Percentiles rank a stretch among this genome's conserved stretches.
phyloP scores from a whole-genome alignment of 176 grass and related monocot genomes.

The Areca catechu region DNA sequence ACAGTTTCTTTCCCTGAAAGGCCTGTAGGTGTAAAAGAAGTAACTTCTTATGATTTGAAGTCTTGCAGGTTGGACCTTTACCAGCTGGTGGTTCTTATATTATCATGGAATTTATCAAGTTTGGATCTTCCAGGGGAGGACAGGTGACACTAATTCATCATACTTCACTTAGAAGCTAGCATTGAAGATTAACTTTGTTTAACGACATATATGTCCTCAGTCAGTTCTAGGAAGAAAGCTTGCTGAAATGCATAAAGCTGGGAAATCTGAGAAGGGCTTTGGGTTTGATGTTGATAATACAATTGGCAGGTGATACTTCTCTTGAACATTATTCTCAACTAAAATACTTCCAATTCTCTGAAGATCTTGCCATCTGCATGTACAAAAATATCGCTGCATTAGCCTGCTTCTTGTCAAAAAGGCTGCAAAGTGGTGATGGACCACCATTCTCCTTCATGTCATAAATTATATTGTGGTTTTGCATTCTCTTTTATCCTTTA shows the following conservation, averaged over 20 bases:
- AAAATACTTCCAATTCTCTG: background rate
- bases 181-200: background rate
- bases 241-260: constrained; percentile 74
- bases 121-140: constrained; percentile 57
- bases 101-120: constrained; percentile 94
- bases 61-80: constrained; percentile 54
- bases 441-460: no score
- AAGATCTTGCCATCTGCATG: no score
- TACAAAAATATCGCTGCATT: no score
- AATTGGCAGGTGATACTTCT: constrained; percentile 47
- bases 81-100: constrained; percentile 84
- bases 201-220: constrained; percentile 26
- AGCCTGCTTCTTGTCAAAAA: no score
- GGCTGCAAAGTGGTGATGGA: no score
- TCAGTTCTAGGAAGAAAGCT: constrained; percentile 65
- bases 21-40: background rate
- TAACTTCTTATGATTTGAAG: no score
- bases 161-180: constrained; percentile 2
- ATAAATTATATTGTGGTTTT: no score
- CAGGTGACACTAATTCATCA: constrained; percentile 50
- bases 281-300: constrained; percentile 67
- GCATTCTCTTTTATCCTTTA: no score
- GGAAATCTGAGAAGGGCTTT: constrained; percentile 60
- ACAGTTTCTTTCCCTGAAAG: no score
- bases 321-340: background rate